Conservation (phyloP, 768 basidiomycete genomes). For the Rhizopogon sp. region DNA sequence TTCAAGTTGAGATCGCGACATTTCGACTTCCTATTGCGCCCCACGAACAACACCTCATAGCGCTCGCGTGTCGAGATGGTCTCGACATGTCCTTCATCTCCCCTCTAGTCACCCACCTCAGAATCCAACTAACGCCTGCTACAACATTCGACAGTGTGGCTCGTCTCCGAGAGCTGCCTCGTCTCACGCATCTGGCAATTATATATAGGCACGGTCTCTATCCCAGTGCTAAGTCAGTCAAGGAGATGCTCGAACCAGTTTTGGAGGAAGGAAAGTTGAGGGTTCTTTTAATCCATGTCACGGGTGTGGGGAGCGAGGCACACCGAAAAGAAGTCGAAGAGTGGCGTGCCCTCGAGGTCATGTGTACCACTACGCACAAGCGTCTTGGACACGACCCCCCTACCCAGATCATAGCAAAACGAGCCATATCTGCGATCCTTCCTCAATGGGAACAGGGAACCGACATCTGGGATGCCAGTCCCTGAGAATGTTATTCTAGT, state of each 20-base stretch:
- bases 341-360: background rate
- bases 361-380: background rate
- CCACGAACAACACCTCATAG: conserved; percentile 30
- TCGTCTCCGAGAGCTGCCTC: conserved; percentile 7
- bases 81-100: conserved; percentile 27
- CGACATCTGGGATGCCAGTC: background rate
- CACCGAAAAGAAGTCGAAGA: conserved; percentile 6
- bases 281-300: conserved; percentile 10
- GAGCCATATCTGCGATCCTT: background rate
- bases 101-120: conserved; percentile 27
- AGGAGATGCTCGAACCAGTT: conserved; percentile 4
- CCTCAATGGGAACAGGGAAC: background rate
- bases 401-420: background rate
- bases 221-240: background rate
- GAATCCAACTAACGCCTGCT: conserved; percentile 23
- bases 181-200: conserved; percentile 14
- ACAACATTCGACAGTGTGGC: conserved; percentile 5
- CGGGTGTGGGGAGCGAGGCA: background rate
- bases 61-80: conserved; percentile 30
- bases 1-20: background rate
- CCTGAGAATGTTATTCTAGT: background rate
- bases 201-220: conserved; percentile 3
- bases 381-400: background rate
- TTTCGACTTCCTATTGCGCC: conserved; percentile 7
- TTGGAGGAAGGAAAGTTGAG: conserved; percentile 1